Base-by-base conservation (phyloP, 345 rosid species). In the Leavenworthia alabamica region DNA sequence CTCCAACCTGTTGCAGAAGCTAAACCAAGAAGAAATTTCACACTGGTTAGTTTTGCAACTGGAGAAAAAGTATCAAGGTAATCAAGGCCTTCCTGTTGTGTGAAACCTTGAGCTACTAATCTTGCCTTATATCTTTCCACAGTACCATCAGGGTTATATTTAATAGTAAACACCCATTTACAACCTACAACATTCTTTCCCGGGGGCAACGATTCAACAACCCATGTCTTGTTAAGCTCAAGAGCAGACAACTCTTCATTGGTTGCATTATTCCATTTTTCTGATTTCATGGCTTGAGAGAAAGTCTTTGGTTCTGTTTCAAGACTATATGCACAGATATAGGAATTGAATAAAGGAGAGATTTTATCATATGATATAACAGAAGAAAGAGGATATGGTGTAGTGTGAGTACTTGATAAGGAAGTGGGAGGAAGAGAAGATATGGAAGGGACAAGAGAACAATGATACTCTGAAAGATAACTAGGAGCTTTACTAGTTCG, bases 1-100 rank as follows among this genome's bases (percentile, higher is more conserved):
- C 10, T 2, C 45, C 55, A 60, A 0, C 13, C 4, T 1, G 12
- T 20, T 0, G 6, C 2, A 0, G 55, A 26, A 0, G 40, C 26
- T 0, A 63, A 4, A 0, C 15, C 42, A 0, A 29, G 1, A 0
- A 60, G 0, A 0, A 42, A 0, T 0, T 28, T 59, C 2, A 42
- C 51, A 23, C 32, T 29, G 0, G 29, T 16, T 0, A 58, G 0
- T 0, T 58, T 41, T 0, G 63, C 36, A 0, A 58, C 27, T 1
- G 3, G 37, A 0, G 40, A 42, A 2, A 57, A 57, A 0, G 62
- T 23, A 0, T 59, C 64, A 0, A 23, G 0, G 0, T 15, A 60
- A 2, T 60, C 54, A 0, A 44, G 3, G 0, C 53, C 29, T 0
- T 26, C 42, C 1, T 15, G 26, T 7, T 60, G 28, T 0, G 12